A percentile compares a stretch with the other conserved stretches of the same genome.
phyloP scores from a whole-genome alignment of 345 rosid species.

The Citropsis articulata region DNA sequence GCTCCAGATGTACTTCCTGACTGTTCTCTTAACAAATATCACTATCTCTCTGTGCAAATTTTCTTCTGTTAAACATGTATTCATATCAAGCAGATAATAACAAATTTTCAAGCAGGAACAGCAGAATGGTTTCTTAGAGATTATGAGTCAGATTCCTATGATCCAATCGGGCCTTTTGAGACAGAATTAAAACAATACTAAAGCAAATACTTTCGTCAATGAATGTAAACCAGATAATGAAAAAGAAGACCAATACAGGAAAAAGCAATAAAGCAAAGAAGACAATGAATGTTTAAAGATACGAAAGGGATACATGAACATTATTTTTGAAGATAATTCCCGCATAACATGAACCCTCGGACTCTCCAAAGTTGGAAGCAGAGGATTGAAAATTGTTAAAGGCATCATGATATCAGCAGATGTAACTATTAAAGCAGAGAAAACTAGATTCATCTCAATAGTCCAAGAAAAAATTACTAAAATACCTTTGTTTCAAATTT shows the following conservation, averaged over 20 bases:
- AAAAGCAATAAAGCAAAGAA: constrained; percentile 26
- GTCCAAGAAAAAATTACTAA: neutral
- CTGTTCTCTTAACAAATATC: neutral
- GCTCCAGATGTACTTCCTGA: neutral
- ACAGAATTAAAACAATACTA: neutral
- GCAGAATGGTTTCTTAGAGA: neutral
- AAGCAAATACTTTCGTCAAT: neutral
- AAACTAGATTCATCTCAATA: neutral
- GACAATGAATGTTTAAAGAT: constrained; percentile 14
- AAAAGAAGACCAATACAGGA: constrained; percentile 2
- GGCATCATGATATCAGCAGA: constrained; percentile 1
- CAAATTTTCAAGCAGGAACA: neutral
- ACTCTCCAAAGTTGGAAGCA: constrained; percentile 10
- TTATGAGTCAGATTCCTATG: neutral
- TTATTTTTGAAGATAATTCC: constrained; percentile 22
- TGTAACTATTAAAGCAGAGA: neutral
- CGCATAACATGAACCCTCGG: constrained; percentile 15
- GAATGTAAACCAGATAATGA: neutral
- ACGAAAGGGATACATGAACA: constrained; percentile 10
- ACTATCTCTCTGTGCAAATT: neutral
- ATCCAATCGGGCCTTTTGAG: neutral
- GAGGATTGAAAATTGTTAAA: neutral
- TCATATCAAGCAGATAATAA: neutral
- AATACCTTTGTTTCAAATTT: neutral
- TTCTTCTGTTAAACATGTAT: neutral